Conservation (phyloP, 2,329 filamentous ascomycete species). For the Tolypocladium guangdongense region DNA sequence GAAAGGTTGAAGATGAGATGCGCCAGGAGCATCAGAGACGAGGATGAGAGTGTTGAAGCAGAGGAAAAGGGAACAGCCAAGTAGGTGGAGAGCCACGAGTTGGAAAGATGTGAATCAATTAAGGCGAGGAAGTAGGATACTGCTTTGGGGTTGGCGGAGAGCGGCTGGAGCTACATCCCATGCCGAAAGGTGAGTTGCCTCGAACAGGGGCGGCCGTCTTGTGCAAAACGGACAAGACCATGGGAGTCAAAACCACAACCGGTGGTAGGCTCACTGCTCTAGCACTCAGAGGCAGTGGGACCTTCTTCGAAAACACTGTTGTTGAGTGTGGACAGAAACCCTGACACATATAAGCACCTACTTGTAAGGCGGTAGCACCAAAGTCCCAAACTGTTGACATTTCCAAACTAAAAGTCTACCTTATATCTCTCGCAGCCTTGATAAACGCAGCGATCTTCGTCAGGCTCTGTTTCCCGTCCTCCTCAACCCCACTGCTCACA, state of each 20-base stretch:
- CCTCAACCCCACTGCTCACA: slow-evolving; percentile 89
- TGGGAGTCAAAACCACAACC: background rate
- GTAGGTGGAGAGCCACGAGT: background rate
- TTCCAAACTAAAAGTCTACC: slow-evolving; percentile 19
- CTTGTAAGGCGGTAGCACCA: background rate
- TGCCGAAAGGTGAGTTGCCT: background rate
- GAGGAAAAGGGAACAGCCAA: background rate
- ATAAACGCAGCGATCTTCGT: slow-evolving; percentile 76
- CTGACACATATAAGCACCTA: background rate
- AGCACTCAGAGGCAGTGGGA: no score
- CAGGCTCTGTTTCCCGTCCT: slow-evolving; percentile 67
- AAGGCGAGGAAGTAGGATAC: background rate
- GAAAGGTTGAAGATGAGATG: background rate
- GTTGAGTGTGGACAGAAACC: background rate
- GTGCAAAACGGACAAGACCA: background rate
- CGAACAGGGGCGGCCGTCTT: background rate
- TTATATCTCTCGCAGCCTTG: slow-evolving; percentile 54
- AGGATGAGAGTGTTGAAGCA: background rate
- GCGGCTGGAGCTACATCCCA: background rate
- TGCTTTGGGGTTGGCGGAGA: background rate
- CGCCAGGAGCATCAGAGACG: background rate
- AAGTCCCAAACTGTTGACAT: background rate
- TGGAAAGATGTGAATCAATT: background rate
- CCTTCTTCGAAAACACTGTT: no score
- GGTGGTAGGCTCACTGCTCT: background rate